A percentile compares a stretch with the other conserved stretches of the same genome.
phyloP scores from a whole-genome alignment of 2,329 filamentous ascomycete species.

The Sarocladium oryzae region DNA sequence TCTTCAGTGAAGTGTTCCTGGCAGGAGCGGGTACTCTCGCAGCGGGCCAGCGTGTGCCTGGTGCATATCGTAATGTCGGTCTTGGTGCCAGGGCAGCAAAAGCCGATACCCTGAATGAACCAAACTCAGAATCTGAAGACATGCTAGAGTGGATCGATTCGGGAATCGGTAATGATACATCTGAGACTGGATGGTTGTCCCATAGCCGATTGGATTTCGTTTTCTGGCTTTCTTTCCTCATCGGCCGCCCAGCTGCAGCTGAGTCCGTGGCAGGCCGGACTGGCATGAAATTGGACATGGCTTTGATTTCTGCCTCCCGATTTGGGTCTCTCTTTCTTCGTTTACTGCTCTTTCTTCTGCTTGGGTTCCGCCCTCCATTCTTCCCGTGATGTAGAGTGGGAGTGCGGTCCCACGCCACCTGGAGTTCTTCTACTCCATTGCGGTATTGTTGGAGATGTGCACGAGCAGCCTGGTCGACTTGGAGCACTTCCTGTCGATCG shows the following conservation, averaged over 20 bases:
- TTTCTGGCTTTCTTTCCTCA: constrained; percentile 60
- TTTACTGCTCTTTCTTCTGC: constrained; percentile 69
- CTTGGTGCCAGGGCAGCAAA: constrained; percentile 79
- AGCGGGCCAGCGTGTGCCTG: constrained; percentile 52
- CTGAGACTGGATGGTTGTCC: constrained; percentile 55
- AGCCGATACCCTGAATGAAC: constrained; percentile 71
- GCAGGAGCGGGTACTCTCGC: constrained; percentile 38
- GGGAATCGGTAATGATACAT: constrained; percentile 67
- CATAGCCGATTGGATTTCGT: constrained; percentile 34
- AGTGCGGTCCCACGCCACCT: constrained; percentile 24
- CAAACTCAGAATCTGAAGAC: constrained; percentile 65
- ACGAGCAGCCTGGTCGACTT: constrained; percentile 29
- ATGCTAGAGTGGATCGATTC: constrained; percentile 72
- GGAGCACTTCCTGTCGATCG: constrained; percentile 41
- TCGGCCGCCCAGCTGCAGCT: constrained; percentile 52
- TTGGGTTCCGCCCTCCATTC: constrained; percentile 39
- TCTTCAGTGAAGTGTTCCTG: constrained; percentile 43
- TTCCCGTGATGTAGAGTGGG: constrained; percentile 45
- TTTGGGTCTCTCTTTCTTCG: constrained; percentile 67
- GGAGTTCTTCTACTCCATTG: not conserved
- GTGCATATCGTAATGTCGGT: constrained; percentile 71
- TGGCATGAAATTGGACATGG: constrained; percentile 68
- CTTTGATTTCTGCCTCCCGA: constrained; percentile 81
- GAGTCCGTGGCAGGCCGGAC: constrained; percentile 55
- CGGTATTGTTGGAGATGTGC: constrained; percentile 3